These are phyloP conservation scores for Colletotrichum sp. DNA, from an alignment of 2,329 filamentous ascomycete species.

Conservation along the genomic window DNA sequence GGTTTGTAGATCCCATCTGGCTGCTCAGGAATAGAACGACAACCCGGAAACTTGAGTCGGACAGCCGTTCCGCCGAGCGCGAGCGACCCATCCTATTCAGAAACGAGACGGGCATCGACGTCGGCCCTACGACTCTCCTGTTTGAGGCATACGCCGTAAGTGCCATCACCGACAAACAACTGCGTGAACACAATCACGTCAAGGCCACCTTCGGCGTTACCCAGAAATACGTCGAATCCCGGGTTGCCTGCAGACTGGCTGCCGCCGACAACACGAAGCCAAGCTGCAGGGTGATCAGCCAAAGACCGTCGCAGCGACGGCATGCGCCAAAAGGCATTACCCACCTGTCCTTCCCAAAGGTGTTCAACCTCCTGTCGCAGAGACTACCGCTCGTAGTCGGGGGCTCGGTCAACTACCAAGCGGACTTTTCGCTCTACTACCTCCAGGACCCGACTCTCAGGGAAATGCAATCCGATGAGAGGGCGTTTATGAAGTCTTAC, in stretches of 20 bases:
- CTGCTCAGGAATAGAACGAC: not conserved
- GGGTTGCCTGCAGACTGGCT: not conserved
- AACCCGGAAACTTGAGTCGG: not conserved
- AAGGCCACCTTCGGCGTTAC: not conserved
- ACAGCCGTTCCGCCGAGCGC: not conserved
- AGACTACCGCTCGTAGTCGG: conserved; percentile 34
- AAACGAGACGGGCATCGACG: not conserved
- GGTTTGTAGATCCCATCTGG: not conserved
- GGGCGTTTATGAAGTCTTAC: not conserved
- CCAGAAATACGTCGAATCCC: not conserved
- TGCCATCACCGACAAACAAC: not conserved
- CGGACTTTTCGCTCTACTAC: not conserved
- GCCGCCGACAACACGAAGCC: not conserved
- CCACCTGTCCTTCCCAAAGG: not conserved
- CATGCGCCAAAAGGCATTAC: not conserved
- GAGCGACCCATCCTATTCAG: not conserved
- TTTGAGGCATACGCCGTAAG: not conserved
- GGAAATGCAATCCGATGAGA: fast-evolving
- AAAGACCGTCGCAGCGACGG: not conserved
- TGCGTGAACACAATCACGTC: not conserved
- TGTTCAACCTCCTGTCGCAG: not conserved
- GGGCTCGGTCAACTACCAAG: not conserved
- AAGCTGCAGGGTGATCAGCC: not conserved
- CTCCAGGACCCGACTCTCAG: not conserved
- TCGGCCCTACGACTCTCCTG: not conserved